These are phyloP conservation scores for Luffa aegyptiaca DNA, from an alignment of 306 rosid species.

Conservation along the genomic window DNA sequence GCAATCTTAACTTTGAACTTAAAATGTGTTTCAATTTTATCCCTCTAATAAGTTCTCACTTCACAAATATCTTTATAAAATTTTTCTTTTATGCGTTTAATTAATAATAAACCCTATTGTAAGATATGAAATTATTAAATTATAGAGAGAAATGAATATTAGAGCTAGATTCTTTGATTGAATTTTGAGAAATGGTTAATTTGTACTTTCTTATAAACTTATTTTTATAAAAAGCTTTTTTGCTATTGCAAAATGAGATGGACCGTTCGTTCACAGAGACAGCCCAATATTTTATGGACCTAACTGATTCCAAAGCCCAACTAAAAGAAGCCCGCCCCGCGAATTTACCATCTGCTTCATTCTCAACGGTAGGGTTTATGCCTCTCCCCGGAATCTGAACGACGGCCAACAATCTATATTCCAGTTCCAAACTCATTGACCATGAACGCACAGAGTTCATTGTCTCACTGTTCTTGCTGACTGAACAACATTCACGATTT, in stretches of 20 bases:
- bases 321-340: not conserved
- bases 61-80: no score
- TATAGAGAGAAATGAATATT: no score
- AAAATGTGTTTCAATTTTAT: no score
- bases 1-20: no score
- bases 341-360: not conserved
- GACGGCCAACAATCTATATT: not conserved
- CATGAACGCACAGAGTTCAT: constrained; percentile 16
- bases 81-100: no score
- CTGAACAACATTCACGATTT: not conserved
- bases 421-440: constrained; percentile 16
- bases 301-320: not conserved
- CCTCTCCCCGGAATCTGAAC: not conserved
- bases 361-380: constrained; percentile 40
- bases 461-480: constrained; percentile 1
- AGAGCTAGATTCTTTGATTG: no score
- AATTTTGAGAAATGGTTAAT: no score
- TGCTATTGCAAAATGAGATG: not conserved
- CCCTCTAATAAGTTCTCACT: no score
- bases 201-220: no score
- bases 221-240: no score
- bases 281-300: not conserved
- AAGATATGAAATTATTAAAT: no score
- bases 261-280: not conserved
- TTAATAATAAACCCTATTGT: no score